Evolutionary conservation across 108 stramenopile species (phyloP), one percentile per base, ranked within the genome.

Genomic region (Cyclotella choctawhatcheeana): DNA sequence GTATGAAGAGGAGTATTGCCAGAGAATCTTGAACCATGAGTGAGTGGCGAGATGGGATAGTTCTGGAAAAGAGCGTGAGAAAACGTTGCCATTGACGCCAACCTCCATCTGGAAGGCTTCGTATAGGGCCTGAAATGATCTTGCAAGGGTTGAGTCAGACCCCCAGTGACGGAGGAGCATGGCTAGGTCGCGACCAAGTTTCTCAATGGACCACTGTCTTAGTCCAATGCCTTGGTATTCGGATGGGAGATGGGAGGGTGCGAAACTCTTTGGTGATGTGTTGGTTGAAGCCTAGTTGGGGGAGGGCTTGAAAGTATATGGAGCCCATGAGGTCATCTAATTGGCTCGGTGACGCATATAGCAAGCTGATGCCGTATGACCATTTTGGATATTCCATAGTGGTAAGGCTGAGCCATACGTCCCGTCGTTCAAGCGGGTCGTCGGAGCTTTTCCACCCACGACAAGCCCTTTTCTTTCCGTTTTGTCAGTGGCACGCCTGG

Each of bases 1-100:
- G 33, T 59, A 35, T 8, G 12, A n/a, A 6, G 5, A 17, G 33
- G 4, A 17, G 34, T 35, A 37, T 21, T 59, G 34, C 58, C 58
- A 59, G 2, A 35, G n/a, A n/a, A 33, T 18, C 27, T 55, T 55
- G 54, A 29, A 55, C 54, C 54, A 55, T 7, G 54, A 55, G 29
- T 55, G 54, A 4, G 58, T 35, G 58, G 58, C 58, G 6, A 59
- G 58, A 33, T 20, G 16, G 7, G 33, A 31, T 5, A 59, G 22
- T 17, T 18, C 3, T 6, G 17, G 14, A n/a, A 35, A 59, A 5
- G 7, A n/a, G 2, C 58, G 14, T 6, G 2, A 2, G 33, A 59
- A 21, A 18, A 59, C 4, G 33, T 59, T 59, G 8, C 58, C 33
- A 3, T 59, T n/a, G 20, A 59, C 17, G n/a, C 58, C 58, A 2